A percentile compares a stretch with the other conserved stretches of the same genome.
Evolutionary conservation across 441 rosid genomes (phyloP).

Genomic region (Euphorbia schlechtendalii): DNA sequence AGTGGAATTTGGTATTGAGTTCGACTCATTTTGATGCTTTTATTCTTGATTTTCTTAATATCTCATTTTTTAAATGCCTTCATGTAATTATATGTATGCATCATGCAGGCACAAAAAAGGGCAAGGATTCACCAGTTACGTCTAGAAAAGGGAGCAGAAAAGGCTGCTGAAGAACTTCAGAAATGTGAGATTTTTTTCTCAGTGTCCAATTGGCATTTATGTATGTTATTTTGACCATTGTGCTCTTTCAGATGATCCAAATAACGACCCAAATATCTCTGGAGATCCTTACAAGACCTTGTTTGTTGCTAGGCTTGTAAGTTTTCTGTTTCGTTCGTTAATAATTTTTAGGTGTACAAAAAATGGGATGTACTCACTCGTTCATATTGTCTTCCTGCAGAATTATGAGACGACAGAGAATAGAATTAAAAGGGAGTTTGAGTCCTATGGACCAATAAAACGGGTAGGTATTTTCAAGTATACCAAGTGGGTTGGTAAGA

Average conservation of each 20-base stretch:
- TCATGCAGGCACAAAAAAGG: conserved; percentile 52
- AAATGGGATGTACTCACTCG: conserved; percentile 13
- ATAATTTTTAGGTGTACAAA: conserved; percentile 7
- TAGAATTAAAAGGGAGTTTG: conserved; percentile 95
- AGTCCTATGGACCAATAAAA: conserved; percentile 92
- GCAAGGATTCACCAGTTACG: conserved; percentile 69
- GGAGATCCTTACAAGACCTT: conserved; percentile 97
- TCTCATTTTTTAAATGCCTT: neutral
- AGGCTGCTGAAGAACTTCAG: conserved; percentile 73
- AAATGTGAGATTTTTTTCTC: conserved; percentile 42
- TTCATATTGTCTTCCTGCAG: conserved; percentile 41
- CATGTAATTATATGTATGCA: too few species aligned
- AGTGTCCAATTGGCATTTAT: conserved; percentile 5
- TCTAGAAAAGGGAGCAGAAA: conserved; percentile 78
- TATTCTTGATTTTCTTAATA: neutral
- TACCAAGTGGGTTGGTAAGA: conserved; percentile 74
- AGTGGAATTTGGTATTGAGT: neutral
- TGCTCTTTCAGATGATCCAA: conserved; percentile 65
- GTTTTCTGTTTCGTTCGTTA: conserved; percentile 17
- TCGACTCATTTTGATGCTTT: neutral
- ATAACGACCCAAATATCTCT: conserved; percentile 55
- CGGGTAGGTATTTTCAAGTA: conserved; percentile 80
- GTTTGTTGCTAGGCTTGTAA: conserved; percentile 87
- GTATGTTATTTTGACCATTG: neutral
- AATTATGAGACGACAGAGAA: conserved; percentile 88